A percentile compares a stretch with the other conserved stretches of the same genome.
Evolutionary conservation across 2,329 filamentous ascomycete genomes (phyloP).

Genomic region (Thelonectria olida): DNA sequence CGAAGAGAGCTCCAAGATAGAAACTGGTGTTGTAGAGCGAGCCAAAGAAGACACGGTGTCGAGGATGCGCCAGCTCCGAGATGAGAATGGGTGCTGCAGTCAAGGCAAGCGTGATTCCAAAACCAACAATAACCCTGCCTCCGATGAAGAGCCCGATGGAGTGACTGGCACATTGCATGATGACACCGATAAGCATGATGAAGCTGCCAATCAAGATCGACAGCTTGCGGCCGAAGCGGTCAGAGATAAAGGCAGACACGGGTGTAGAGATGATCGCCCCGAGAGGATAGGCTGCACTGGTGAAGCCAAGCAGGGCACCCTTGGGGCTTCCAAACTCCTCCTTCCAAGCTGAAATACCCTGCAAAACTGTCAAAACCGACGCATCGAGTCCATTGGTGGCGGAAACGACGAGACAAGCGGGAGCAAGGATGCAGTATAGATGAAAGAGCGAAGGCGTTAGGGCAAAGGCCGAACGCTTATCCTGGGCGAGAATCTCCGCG

Average conservation of each 20-base stretch:
- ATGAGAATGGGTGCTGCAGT: constrained; percentile 57
- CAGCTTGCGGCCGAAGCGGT: constrained; percentile 41
- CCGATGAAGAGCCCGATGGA: constrained; percentile 58
- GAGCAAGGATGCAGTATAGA: constrained; percentile 24
- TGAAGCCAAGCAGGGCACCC: constrained; percentile 42
- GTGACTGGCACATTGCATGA: constrained; percentile 19
- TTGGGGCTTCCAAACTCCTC: constrained; percentile 46
- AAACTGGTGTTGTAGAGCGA: constrained; percentile 26
- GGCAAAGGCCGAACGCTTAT: constrained; percentile 16
- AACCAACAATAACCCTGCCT: constrained; percentile 60
- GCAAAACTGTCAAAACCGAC: constrained; percentile 57
- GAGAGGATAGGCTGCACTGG: constrained; percentile 55
- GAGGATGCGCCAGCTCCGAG: constrained; percentile 26
- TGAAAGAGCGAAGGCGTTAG: constrained; percentile 18
- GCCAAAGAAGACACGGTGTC: constrained; percentile 20
- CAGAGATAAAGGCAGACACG: constrained; percentile 39
- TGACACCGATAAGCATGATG: constrained; percentile 26
- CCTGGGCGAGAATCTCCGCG: constrained; percentile 22
- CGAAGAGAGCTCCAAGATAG: constrained; percentile 16
- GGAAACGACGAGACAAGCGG: constrained; percentile 27
- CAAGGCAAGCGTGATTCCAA: constrained; percentile 61
- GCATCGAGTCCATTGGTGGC: constrained; percentile 59
- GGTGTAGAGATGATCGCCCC: constrained; percentile 51
- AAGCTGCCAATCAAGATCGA: constrained; percentile 39
- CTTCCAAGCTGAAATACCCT: constrained; percentile 50